Conservation (phyloP, 2,329 filamentous ascomycete genomes). For the Diaporthe capsici region DNA sequence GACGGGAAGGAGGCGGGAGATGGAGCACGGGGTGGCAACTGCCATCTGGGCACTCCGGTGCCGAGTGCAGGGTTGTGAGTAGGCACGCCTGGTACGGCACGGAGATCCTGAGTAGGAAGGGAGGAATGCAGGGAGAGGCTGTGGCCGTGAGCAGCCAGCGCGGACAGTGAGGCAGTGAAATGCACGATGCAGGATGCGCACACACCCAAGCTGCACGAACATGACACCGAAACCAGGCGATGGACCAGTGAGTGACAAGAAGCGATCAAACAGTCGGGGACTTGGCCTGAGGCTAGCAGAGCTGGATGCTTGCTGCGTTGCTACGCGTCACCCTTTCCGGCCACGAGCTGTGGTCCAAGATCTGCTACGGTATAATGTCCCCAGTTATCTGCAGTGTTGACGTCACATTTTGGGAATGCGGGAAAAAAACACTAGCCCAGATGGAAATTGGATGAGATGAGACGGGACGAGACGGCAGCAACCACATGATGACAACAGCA, state of each 20-base stretch:
- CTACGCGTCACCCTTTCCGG: constrained; percentile 15
- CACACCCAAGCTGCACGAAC: constrained; percentile 20
- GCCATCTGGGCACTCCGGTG: constrained; percentile 16
- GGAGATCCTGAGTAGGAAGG: background rate
- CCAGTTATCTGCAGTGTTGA: constrained; percentile 15
- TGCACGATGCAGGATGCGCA: background rate
- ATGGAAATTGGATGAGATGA: constrained; percentile 20
- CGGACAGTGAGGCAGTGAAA: constrained; percentile 11
- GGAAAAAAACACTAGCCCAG: background rate
- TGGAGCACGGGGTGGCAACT: constrained; percentile 15
- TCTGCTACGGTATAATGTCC: background rate
- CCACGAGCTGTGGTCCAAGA: background rate
- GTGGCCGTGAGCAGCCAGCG: background rate
- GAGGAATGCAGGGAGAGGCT: background rate
- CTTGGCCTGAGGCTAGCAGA: background rate
- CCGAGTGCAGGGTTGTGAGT: background rate
- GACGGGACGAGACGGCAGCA: constrained; percentile 1
- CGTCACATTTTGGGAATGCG: constrained; percentile 3
- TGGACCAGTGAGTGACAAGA: background rate
- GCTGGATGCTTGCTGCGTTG: background rate
- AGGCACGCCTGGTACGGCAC: background rate
- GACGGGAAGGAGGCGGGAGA: background rate
- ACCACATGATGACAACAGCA: background rate
- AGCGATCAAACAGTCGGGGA: background rate
- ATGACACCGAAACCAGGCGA: constrained; percentile 17